Conservation (phyloP, 176 grass and related monocot genomes). For the Chloris gayana region DNA sequence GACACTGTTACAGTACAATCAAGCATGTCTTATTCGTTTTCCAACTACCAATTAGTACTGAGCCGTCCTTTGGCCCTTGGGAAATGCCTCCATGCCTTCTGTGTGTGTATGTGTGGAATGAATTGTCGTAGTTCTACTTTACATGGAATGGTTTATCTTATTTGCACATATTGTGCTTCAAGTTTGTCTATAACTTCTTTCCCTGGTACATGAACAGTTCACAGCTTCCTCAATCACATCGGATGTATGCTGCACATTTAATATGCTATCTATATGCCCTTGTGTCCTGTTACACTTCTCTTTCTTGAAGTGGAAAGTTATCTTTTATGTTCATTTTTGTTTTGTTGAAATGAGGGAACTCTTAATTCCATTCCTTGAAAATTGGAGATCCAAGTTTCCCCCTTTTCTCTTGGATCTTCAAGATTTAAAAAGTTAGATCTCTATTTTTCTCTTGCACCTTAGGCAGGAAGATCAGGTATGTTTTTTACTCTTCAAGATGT, state of each 20-base stretch:
- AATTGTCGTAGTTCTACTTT: background rate
- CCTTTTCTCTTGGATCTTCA: too few relatives aligned
- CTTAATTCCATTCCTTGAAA: too few relatives aligned
- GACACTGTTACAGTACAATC: background rate
- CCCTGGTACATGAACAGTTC: background rate
- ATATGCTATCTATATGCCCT: background rate
- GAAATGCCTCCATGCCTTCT: slow-evolving; percentile 24
- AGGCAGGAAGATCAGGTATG: too few relatives aligned
- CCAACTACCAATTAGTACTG: slow-evolving; percentile 31
- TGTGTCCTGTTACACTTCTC: background rate
- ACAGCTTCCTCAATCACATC: background rate
- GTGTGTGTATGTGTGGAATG: background rate
- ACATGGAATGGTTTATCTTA: background rate
- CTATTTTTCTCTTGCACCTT: too few relatives aligned
- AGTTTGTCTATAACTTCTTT: background rate
- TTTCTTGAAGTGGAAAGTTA: background rate
- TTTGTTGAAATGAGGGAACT: too few relatives aligned
- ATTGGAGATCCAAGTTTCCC: too few relatives aligned
- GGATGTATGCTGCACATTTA: background rate
- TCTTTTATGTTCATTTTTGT: too few relatives aligned
- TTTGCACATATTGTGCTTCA: slow-evolving; percentile 15
- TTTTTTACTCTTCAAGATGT: background rate
- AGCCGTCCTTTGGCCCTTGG: background rate
- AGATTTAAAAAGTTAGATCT: too few relatives aligned
- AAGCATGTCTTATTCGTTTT: slow-evolving; percentile 16